Evolutionary conservation across 495 filamentous ascomycete species (phyloP), one percentile per base, ranked within the genome.

Genomic region (Acidiella bohemica): DNA sequence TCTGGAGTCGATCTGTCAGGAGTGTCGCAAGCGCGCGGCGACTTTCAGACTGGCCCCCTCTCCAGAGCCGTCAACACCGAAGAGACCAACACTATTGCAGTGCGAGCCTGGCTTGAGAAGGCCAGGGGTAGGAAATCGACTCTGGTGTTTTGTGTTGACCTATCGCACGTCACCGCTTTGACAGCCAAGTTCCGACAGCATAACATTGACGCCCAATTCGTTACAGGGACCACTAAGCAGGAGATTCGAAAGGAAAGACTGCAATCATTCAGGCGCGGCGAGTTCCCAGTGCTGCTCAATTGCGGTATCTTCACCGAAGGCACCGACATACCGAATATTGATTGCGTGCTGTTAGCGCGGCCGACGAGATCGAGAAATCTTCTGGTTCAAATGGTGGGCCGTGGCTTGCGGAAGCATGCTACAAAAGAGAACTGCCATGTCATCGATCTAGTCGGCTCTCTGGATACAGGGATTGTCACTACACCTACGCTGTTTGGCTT

Each of bases 281-380:
- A 88, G 41, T 95, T 77, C 41, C 84, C 83, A 0, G 82, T 99
- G 4, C 71, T 99, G 12, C 57, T 99, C 24, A 99, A 99, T 56
- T 96, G 90, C 58, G 86, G 86, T 3, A 76, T 99, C 35, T 95
- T 94, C 49, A 96, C 88, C 2, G 90, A 99, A 63, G 88, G 80
- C 11, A 99, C 92, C 8, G 90, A 99, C 54, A 90, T 96, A 13
- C 90, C 90, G 3, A 96, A 96, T 55, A 84, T 96, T 42, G 90
- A 99, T 57, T 96, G 90, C 44, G 70, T 99, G 8, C 54, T 99
- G 10, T 66, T 99, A 28, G 87, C 84, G 5, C 65, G 92, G 24
- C 90, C 90, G 3, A 99, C 90, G 7, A 73, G 76, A 39, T 96
- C 90, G 12, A 74, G 79, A 16, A 95, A 94, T 47, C 66, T 99